Percentiles rank a stretch among this genome's conserved stretches.
phyloP scores from a whole-genome alignment of 1,284 basidiomycete species.

The Gymnopus androsaceus region DNA sequence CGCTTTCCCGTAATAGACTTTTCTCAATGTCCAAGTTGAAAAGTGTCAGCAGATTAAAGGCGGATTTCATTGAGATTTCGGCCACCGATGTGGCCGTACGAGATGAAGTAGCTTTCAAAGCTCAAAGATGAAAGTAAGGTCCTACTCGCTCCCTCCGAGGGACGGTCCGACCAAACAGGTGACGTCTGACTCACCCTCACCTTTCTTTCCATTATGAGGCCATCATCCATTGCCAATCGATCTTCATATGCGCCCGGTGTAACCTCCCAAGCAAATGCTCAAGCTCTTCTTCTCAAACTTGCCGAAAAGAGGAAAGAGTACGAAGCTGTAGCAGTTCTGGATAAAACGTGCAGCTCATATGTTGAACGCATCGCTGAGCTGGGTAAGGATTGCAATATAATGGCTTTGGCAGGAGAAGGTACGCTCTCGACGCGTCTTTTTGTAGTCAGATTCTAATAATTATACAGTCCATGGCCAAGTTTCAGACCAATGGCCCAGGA shows the following conservation, averaged over 20 bases:
- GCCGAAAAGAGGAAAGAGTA: conserved; percentile 79
- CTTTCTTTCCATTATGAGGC: conserved; percentile 43
- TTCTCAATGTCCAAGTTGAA: background rate
- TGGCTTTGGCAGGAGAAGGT: conserved; percentile 77
- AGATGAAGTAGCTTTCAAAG: no score
- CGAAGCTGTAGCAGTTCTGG: conserved; percentile 73
- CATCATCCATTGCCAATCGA: conserved; percentile 54
- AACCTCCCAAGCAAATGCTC: conserved; percentile 42
- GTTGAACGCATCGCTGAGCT: conserved; percentile 67
- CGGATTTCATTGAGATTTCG: background rate
- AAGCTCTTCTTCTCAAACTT: conserved; percentile 55
- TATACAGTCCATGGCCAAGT: conserved; percentile 70
- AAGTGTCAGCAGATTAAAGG: background rate
- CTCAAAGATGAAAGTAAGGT: no score
- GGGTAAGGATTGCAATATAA: conserved; percentile 69
- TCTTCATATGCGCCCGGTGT: conserved; percentile 45
- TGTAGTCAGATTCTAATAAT: conserved; percentile 12
- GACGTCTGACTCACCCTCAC: no score
- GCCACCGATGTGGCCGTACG: no score
- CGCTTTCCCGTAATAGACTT: background rate
- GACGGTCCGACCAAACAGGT: no score
- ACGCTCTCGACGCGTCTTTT: conserved; percentile 6
- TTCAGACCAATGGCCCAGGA: conserved; percentile 76
- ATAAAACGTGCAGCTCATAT: conserved; percentile 62
- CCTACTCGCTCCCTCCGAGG: no score